Base-by-base conservation (phyloP, 163 green algal genomes). In the Chlamydomonas reinhardtii region DNA sequence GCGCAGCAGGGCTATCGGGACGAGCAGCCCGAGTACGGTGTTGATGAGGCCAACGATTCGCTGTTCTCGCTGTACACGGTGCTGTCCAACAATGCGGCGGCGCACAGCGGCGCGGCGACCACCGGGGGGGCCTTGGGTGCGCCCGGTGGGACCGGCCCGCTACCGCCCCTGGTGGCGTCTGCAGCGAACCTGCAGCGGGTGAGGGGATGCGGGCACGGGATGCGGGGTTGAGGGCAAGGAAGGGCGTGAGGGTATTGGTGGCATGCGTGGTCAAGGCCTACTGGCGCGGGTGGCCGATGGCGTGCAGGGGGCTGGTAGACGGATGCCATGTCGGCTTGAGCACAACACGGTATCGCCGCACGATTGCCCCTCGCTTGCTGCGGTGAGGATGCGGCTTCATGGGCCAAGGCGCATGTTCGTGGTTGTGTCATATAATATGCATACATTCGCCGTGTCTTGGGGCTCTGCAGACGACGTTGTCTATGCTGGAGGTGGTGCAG, bases 41-140 rank as follows among this genome's bases (percentile, higher is more conserved):
- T 85, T 24, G 79, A 85, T 24, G 79, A 85, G 52, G 48, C 68
- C 79, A 85, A 85, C 27, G 79, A 85, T 69, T 85, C 68, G 3
- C 52, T 78, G 17, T 85, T 74, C 65, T 85, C 79, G 32, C 69
- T 85, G 14, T 85, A 43, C 29, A 78, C 61, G 29, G 37, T 78
- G 43, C 52, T 85, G 2, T 52, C 62, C 22, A 74, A 85, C 79
- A 37, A 22, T 17, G 79, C 79, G 14, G 54, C 32, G n/a, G 37
- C 6, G 29, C 48, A 56, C 48, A 52, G 37, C 65, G 27, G 29
- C 1, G 77, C n/a, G 29, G 77, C 14, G 20, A 14, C 64, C 27
- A 14, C 59, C 8, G 64, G 16, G 22, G n/a, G n/a, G n/a, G n/a
- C n/a, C n/a, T 9, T 39, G 17, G 66, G 66, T 9, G 64, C 15